Base-by-base conservation (phyloP, 176 grass and related monocot genomes). In the sorghum (Sorghum bicolor) region DNA sequence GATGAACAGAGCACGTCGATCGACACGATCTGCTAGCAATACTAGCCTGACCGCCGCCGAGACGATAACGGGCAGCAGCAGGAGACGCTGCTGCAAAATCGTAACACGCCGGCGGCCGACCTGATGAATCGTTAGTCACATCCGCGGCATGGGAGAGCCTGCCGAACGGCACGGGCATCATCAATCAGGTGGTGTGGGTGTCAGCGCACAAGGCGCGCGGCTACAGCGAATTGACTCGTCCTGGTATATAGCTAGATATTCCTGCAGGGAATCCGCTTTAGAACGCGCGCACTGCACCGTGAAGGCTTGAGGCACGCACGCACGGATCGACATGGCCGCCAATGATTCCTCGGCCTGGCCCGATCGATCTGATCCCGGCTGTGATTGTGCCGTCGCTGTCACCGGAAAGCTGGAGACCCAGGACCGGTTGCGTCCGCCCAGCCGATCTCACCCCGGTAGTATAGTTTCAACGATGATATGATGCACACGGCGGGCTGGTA, bases 361-460 rank as follows among this genome's bases (percentile, higher is more conserved):
- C 4, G 34, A 19, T 11, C 44, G 16, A 52, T 36, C 31, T 45
- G 64, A 80, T 52, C 25, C 78, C 31, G 78, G 80, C 6, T 65
- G 55, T 47, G 47, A 15, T 5, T 66, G 55, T 50, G 48, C 48
- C 83, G 58, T 90, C 73, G 52, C 79, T 86, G 64, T 86, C 88
- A 28, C 57, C 44, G 53, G 50, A 90, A 90, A 67, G 72, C 71
- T 53, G 87, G 83, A 82, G 78, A 10, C 64, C 43, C 78, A 72
- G 43, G 39, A 16, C 39, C 26, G 30, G 26, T 26, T 40, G 43
- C 45, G 41, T 30, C 57, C 57, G 0, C 29, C 76, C 68, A 55
- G 1, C 30, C 67, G 45, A 64, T 33, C 43, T 66, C 61, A 9
- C 10, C 20, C 20, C 24, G 15, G 8, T n/a, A 41, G 84, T 16